Base-by-base conservation (phyloP, 2,329 filamentous ascomycete species). In the Fusarium sambucinum region DNA sequence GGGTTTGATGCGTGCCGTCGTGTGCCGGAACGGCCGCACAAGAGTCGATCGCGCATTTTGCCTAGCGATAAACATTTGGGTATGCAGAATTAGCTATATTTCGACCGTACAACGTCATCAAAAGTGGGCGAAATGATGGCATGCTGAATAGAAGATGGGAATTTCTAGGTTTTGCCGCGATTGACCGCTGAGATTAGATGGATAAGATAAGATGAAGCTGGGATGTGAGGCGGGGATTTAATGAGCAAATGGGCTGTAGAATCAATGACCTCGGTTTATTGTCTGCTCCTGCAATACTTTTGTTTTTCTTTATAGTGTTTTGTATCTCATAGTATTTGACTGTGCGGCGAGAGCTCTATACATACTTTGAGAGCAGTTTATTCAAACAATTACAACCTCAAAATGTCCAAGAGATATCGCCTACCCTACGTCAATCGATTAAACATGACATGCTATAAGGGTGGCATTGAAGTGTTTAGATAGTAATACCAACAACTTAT, bases 121-220 rank as follows among this genome's bases (percentile, higher is more conserved):
- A 25, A 23, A 11, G 13, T 12, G 17, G 13, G 40, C 9, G 8
- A 1, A 25, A 29, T 21, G 13, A 45, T 64, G 45, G 40, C 29
- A 44, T 50, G 4, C 11, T 46, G 8, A 13, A 53, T 21, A 11
- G n/a, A 44, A 21, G 33, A 32, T 32, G 38, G 45, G 66, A 73
- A 73, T 68, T 72, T 66, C 44, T 52, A 33, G 42, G 27, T 73
- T 72, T 56, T 73, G 70, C 70, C 70, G 29, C 11, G 1, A 11
- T 27, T 53, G 21, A 72, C 70, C 70, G 70, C 70, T 59, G 17
- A 44, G 63, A 67, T 67, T 50, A 66, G 65, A 63, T 63, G 38
- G 59, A 63, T 63, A 58, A 63, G 60, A 63, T 63, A 63, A 59
- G 45, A 29, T 37, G 16, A 19, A 19, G 17, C 11, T 27, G 5